Evolutionary conservation across 1,284 basidiomycete species (phyloP).

Genomic region (Pholiota adiposa): DNA sequence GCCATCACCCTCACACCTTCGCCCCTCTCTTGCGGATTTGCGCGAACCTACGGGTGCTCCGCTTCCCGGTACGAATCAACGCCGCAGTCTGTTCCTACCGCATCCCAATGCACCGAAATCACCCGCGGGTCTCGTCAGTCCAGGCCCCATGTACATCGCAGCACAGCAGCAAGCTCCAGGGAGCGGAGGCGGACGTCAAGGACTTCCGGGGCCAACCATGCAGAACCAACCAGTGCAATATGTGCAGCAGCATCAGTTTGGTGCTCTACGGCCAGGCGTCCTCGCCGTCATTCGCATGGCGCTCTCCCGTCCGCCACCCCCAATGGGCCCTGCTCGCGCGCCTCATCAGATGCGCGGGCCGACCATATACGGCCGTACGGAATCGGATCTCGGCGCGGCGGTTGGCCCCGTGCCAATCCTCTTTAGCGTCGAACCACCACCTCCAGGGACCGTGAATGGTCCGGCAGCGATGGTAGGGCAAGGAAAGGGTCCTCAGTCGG

Average conservation of each 20-base stretch:
- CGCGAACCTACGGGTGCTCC: conserved; percentile 32
- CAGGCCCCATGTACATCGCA: conserved; percentile 63
- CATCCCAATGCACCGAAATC: conserved; percentile 74
- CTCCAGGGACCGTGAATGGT: neutral
- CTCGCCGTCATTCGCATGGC: conserved; percentile 36
- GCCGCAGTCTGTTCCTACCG: conserved; percentile 65
- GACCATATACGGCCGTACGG: conserved; percentile 68
- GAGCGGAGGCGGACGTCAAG: neutral
- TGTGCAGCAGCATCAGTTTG: conserved; percentile 2
- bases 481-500: neutral
- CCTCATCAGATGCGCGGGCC: conserved; percentile 32
- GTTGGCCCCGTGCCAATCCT: conserved; percentile 67
- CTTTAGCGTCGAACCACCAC: conserved; percentile 63
- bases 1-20: conserved; percentile 30
- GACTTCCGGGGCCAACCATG: conserved; percentile 1
- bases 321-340: conserved; percentile 10
- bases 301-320: conserved; percentile 24
- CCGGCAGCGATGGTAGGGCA: neutral
- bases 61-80: conserved; percentile 33
- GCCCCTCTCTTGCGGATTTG: conserved; percentile 36
- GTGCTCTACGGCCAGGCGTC: conserved; percentile 36
- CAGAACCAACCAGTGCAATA: conserved; percentile 4
- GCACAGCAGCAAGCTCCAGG: conserved; percentile 8
- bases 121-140: conserved; percentile 5
- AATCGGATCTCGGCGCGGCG: conserved; percentile 54